phyloP scores from a whole-genome alignment of 2,329 filamentous ascomycete genomes.

The Canariomyces notabilis region DNA sequence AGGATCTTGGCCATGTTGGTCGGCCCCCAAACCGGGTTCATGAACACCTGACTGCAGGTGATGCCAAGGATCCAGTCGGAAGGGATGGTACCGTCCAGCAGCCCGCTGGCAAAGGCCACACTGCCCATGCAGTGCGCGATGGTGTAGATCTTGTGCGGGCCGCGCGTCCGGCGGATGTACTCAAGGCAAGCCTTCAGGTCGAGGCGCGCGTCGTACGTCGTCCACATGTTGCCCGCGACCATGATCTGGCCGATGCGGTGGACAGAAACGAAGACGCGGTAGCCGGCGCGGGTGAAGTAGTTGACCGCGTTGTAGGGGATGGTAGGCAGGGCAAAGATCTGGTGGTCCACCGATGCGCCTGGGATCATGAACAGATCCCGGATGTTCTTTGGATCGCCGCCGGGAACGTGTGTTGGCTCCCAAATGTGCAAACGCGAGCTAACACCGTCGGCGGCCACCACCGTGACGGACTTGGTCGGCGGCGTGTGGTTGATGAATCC shows the following conservation, averaged over 20 bases:
- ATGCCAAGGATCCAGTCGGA: conserved; percentile 53
- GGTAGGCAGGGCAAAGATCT: conserved; percentile 58
- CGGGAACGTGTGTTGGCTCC: conserved; percentile 42
- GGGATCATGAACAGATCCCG: conserved; percentile 57
- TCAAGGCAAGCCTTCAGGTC: conserved; percentile 54
- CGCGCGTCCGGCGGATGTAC: conserved; percentile 41
- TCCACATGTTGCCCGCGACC: conserved; percentile 48
- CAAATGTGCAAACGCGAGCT: conserved; percentile 51
- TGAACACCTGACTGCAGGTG: conserved; percentile 57
- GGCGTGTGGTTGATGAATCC: conserved; percentile 50
- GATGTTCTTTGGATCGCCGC: conserved; percentile 28
- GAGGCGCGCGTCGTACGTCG: conserved; percentile 54
- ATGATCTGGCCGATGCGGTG: conserved; percentile 53
- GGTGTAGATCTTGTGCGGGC: conserved; percentile 44
- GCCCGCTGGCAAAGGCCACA: conserved; percentile 52
- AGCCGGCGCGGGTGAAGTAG: conserved; percentile 56
- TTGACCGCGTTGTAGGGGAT: conserved; percentile 60
- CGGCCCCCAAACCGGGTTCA: conserved; percentile 54
- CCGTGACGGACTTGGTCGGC: conserved; percentile 36
- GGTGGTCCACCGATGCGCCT: conserved; percentile 58
- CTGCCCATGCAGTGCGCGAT: conserved; percentile 61
- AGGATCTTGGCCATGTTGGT: conserved; percentile 53
- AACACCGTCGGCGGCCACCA: conserved; percentile 49
- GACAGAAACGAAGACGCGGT: conserved; percentile 54
- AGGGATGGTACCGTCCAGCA: conserved; percentile 58